Base-by-base conservation (phyloP, 106 monocot genomes). In the Narthecium ossifragum region DNA sequence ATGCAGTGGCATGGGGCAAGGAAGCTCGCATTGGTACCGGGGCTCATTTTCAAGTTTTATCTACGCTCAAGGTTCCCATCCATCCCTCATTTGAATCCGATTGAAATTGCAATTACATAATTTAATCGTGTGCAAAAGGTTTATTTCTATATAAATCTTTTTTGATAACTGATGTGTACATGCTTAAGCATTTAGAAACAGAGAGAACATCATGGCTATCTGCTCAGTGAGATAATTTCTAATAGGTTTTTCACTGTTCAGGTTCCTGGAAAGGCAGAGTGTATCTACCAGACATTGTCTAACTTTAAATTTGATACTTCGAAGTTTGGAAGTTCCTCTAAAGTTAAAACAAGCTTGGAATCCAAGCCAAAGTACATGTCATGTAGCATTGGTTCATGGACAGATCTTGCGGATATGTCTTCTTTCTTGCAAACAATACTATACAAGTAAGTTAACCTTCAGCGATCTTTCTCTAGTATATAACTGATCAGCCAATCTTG, bases 1-100 rank as follows among this genome's bases (percentile, higher is more conserved):
- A 90, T 70, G 78, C 86, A 31, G 31, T 87, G 40, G 62, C 80
- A 31, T 98, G 96, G 96, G 96, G 96, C 2, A 81, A 84, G 65
- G 83, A 87, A 55, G 65, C 85, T 58, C 80, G 78, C 12, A 41
- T 76, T 62, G 96, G 96, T 12, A 81, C 96, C 2, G 81, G 81
- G 25, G 96, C 84, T 15, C 71, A 83, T 34, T 98, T 98, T 76
- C 52, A 78, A 64, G 57, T 98, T 26, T 57, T 84, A 10, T 90
- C 73, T 68, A 64, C 85, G 9, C 74, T 69, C 55, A 83, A 90
- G 83, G 91, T 91, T 56, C 62, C n/a, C 53, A n/a, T 53, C 27
- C n/a, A 3, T 11, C 8, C 11, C 18, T 34, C 7, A 28, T 3
- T 25, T 51, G 10, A 29, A 36, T 6, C 22, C 32, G 37, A 14